Base-by-base conservation (phyloP, 805 yeast species). In the Nakazawaea ishiwadae region DNA sequence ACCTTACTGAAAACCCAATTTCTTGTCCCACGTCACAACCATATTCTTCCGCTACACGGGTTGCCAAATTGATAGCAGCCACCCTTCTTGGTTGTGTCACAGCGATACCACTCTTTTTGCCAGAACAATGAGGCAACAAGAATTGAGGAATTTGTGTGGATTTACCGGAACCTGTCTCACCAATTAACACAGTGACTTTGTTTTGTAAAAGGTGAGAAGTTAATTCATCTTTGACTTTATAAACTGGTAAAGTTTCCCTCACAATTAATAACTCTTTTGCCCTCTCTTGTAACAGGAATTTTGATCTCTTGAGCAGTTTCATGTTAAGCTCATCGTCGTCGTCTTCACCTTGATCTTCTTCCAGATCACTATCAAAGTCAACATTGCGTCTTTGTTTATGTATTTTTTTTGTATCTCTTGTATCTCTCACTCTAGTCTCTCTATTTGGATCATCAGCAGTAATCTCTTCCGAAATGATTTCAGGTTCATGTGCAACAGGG, bases 121-220 rank as follows among this genome's bases (percentile, higher is more conserved):
- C n/a, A n/a, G 62, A 60, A 28, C 20, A 20, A 36, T 64, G 62
- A 0, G 77, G 73, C 62, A 85, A 75, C n/a, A 91, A 57, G 49
- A 91, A 82, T 57, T 91, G 98, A 0, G 99, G 98, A 35, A 91
- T 81, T 65, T 91, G 99, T 0, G 99, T 91, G 3, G 98, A 90
- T 58, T 91, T 91, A 68, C 98, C 98, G 6, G 96, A 87, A 62
- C 99, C 99, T 0, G 99, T 91, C 57, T 91, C 98, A 62, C 98
- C 98, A 56, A 93, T 84, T 15, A 91, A 69, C 1, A 91, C 78
- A 0, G 90, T 79, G 4, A 89, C 95, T 47, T 74, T 80, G 51
- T 81, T 75, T 9, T 63, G 46, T 3, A 62, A 44, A 2, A 91
- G 55, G 47, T 78, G 75, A 8, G 71, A 63, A 46, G 84, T 56